These are phyloP conservation scores for Amphicarpaea edgeworthii DNA, from an alignment of 306 rosid genomes.

Conservation along the genomic window DNA sequence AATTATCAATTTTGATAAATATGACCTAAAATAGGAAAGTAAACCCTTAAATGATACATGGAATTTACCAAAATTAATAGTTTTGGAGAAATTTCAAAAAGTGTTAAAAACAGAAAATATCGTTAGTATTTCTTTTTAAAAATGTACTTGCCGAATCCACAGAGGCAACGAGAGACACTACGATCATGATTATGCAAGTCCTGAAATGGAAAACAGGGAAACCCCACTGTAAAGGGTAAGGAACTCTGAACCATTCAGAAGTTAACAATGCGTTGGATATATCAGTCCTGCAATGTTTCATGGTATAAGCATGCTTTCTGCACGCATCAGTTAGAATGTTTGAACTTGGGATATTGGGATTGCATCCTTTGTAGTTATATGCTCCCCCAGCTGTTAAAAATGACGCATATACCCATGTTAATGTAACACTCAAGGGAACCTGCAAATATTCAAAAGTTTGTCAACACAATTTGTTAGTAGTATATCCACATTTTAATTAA, in stretches of 20 bases:
- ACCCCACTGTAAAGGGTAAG: constrained; percentile 92
- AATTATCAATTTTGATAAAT: no score
- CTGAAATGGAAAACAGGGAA: constrained; percentile 72
- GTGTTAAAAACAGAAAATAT: no score
- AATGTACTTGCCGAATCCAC: constrained; percentile 74
- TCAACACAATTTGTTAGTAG: constrained; percentile 35
- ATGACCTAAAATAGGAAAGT: no score
- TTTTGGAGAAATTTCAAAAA: no score
- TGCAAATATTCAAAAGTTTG: constrained; percentile 49
- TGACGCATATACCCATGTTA: constrained; percentile 78
- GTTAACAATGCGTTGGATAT: constrained; percentile 76
- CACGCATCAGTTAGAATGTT: constrained; percentile 76
- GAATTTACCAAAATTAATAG: no score
- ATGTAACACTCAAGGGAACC: constrained; percentile 77
- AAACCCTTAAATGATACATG: no score
- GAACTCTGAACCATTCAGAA: constrained; percentile 79
- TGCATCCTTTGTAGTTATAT: constrained; percentile 78
- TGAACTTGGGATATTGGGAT: constrained; percentile 74
- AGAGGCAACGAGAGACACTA: constrained; percentile 71
- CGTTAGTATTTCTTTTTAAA: no score
- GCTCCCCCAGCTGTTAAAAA: constrained; percentile 90
- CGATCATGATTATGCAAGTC: constrained; percentile 77
- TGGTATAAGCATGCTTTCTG: constrained; percentile 75
- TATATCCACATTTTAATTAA: constrained; percentile 28
- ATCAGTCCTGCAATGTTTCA: constrained; percentile 88